Evolutionary conservation across 768 basidiomycete genomes (phyloP).

Genomic region (Macrolepiota albuminosa): DNA sequence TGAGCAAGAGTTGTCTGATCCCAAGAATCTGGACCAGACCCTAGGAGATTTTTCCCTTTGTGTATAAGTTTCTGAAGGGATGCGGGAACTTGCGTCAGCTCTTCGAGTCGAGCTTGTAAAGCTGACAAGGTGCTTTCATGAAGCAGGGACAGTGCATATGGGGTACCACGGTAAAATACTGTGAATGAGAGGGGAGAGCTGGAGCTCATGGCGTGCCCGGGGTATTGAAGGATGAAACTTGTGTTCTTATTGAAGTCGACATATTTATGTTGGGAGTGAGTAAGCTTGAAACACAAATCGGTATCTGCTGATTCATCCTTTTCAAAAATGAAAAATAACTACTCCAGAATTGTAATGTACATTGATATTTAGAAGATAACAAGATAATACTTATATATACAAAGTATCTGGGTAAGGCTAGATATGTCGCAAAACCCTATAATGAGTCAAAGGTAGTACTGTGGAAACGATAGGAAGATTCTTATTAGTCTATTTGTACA

Average conservation of each 20-base stretch:
- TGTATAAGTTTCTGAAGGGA: slow-evolving; percentile 67
- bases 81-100: slow-evolving; percentile 63
- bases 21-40: slow-evolving; percentile 21
- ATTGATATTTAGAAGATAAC: background rate
- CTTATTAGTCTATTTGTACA: background rate
- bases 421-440: background rate
- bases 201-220: slow-evolving; percentile 10
- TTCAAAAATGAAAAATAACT: background rate
- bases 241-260: background rate
- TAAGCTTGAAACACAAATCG: slow-evolving; percentile 1
- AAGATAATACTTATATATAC: background rate
- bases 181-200: slow-evolving; percentile 15
- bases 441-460: background rate
- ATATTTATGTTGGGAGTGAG: slow-evolving; percentile 1
- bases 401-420: background rate
- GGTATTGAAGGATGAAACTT: background rate
- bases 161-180: slow-evolving; percentile 45
- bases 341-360: background rate
- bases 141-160: slow-evolving; percentile 43
- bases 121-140: slow-evolving; percentile 44
- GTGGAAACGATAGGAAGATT: background rate
- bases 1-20: slow-evolving; percentile 25
- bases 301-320: slow-evolving; percentile 5
- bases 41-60: slow-evolving; percentile 53
- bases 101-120: slow-evolving; percentile 49